These are phyloP conservation scores for Tetradesmus lagerheimii DNA, from an alignment of 139 green algal genomes.

Conservation along the genomic window DNA sequence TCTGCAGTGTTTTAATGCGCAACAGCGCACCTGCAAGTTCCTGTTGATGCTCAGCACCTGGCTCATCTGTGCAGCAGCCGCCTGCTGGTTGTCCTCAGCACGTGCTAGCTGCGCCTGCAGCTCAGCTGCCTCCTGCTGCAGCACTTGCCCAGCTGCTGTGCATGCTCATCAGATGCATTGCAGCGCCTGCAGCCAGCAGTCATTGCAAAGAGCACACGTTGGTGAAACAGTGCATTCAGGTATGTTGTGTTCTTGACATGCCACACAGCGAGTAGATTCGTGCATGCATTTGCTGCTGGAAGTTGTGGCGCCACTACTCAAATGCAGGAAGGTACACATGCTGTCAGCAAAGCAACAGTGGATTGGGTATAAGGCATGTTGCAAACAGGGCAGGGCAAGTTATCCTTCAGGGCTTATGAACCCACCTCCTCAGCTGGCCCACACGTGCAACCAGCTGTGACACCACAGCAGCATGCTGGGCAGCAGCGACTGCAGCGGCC, in stretches of 20 bases:
- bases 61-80: constrained; percentile 16
- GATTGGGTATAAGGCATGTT: too few relatives aligned
- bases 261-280: too few relatives aligned
- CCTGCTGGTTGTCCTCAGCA: constrained; percentile 16
- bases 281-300: too few relatives aligned
- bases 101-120: not conserved
- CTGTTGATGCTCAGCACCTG: constrained; percentile 22
- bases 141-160: not conserved
- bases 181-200: not conserved
- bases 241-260: too few relatives aligned
- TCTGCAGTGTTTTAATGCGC: not conserved
- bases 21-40: constrained; percentile 9
- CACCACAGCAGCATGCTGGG: not conserved
- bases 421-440: not conserved
- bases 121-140: not conserved
- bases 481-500: constrained; percentile 10
- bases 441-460: constrained; percentile 8
- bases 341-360: too few relatives aligned
- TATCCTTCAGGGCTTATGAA: not conserved
- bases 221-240: not conserved
- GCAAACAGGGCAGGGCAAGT: too few relatives aligned
- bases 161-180: not conserved
- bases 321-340: too few relatives aligned
- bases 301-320: too few relatives aligned
- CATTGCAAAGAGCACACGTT: not conserved